A percentile compares a stretch with the other conserved stretches of the same genome.
Evolutionary conservation across 139 green algal genomes (phyloP).

Genomic region (Tetradesmus lagerheimii): DNA sequence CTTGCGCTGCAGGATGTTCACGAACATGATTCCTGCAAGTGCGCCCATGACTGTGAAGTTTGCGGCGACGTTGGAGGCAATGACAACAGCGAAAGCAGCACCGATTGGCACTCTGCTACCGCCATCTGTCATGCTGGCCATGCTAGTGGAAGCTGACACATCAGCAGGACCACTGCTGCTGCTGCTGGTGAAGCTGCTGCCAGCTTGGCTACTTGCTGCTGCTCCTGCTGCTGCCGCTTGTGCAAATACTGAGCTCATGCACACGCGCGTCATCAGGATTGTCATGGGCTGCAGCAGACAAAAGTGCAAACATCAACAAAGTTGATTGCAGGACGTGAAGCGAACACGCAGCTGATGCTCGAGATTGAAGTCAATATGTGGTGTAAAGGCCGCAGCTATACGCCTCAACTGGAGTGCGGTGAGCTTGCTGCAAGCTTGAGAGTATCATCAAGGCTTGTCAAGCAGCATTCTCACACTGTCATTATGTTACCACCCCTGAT

Average conservation of each 20-base stretch:
- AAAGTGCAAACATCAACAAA: background rate
- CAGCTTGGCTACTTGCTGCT: background rate
- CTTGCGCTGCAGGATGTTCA: conserved; percentile 36
- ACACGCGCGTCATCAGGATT: conserved; percentile 63
- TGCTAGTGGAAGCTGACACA: background rate
- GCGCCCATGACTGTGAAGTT: conserved; percentile 63
- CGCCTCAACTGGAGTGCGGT: too few species aligned
- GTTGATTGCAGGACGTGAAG: background rate
- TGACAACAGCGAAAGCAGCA: conserved; percentile 52
- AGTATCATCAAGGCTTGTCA: too few species aligned
- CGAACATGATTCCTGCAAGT: conserved; percentile 68
- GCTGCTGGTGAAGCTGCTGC: background rate
- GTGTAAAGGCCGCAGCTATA: too few species aligned
- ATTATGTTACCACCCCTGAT: too few species aligned
- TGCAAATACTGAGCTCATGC: conserved; percentile 43
- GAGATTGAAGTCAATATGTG: too few species aligned
- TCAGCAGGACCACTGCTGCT: background rate
- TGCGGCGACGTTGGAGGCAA: conserved; percentile 61
- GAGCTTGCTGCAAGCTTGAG: too few species aligned
- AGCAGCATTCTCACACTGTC: too few species aligned
- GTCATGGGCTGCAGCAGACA: conserved; percentile 60
- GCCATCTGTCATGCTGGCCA: background rate
- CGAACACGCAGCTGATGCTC: too few species aligned
- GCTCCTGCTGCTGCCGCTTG: background rate
- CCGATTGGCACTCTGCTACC: conserved; percentile 39